Base-by-base conservation (phyloP, 768 basidiomycete species). In the Clitopilus hobsonii region DNA sequence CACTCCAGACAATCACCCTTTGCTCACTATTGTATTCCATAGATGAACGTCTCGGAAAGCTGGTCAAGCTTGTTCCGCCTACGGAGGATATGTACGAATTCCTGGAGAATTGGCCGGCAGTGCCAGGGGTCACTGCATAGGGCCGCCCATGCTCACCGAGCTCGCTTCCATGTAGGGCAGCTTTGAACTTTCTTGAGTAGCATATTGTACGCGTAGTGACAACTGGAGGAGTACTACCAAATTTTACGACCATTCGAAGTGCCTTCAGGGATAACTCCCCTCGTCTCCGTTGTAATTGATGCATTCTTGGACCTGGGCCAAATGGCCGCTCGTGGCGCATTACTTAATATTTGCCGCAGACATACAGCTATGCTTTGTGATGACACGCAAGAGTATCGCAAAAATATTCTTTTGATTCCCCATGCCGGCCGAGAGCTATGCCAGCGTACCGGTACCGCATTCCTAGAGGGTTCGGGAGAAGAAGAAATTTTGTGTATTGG, bases 11-110 rank as follows among this genome's bases (percentile, higher is more conserved):
- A 23, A 28, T 47, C 41, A 55, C 38, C 41, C 41, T 18, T 18
- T 45, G 41, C 41, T 45, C 41, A 45, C 41, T 23, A 10, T 2
- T 10, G 22, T 7, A 11, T 16, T 13, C 1, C 6, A 5, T 63
- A 88, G 89, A 92, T 67, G 85, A 90, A 62, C 74, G 74, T 29
- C 79, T 94, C 6, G 88, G 79, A 10, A 77, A 69, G 53, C 56
- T 81, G 23, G 85, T 84, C 59, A 87, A 87, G 66, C 75, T 81
- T 10, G 70, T 68, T 4, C 89, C 91, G 6, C 69, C 84, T 0
- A 84, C 82, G 32, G 94, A 95, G 69, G 94, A 96, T 54, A 69
- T 72, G 24, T 96, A 91, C 60, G 72, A 82, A 45, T 94, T 84
- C 74, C 72, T 79, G 63, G 78, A 76, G 60, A 89, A 88, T 60